A percentile compares a stretch with the other conserved stretches of the same genome.
phyloP scores from a whole-genome alignment of 768 basidiomycete genomes.

The Lanmaoa rubissima region DNA sequence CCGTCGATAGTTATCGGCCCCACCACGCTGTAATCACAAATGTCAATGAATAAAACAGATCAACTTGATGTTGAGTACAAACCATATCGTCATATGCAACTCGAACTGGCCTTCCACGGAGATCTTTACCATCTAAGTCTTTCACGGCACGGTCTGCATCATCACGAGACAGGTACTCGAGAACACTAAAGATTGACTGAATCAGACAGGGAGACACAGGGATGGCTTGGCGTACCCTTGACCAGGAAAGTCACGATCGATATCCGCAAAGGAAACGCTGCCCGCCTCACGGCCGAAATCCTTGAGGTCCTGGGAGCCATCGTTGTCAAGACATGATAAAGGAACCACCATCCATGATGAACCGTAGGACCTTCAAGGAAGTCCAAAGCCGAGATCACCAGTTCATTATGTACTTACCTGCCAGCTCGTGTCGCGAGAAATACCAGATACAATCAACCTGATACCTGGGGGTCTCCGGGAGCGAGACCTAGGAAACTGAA shows the following conservation, averaged over 20 bases:
- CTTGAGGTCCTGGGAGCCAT: constrained; percentile 82
- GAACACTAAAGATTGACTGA: constrained; percentile 51
- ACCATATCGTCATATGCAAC: constrained; percentile 67
- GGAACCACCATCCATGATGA: constrained; percentile 9
- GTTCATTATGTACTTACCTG: constrained; percentile 68
- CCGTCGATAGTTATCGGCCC: constrained; percentile 72
- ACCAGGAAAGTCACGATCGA: constrained; percentile 82
- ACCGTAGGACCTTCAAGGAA: constrained; percentile 23
- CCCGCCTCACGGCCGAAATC: constrained; percentile 96
- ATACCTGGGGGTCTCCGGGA: constrained; percentile 77
- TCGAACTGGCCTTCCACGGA: constrained; percentile 78
- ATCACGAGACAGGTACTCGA: constrained; percentile 85
- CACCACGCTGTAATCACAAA: constrained; percentile 48
- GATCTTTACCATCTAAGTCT: constrained; percentile 81
- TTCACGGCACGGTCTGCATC: constrained; percentile 94
- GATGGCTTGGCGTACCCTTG: constrained; percentile 65
- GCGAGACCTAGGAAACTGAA: constrained; percentile 47
- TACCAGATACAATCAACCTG: constrained; percentile 81
- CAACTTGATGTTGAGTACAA: constrained; percentile 25
- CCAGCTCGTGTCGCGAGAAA: constrained; percentile 96
- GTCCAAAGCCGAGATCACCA: not conserved
- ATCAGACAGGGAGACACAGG: not conserved
- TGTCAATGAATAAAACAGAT: not conserved
- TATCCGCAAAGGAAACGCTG: constrained; percentile 91
- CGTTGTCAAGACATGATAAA: constrained; percentile 23